These are phyloP conservation scores for Cordyceps fumosorosea DNA, from an alignment of 2,329 filamentous ascomycete genomes.

Conservation along the genomic window DNA sequence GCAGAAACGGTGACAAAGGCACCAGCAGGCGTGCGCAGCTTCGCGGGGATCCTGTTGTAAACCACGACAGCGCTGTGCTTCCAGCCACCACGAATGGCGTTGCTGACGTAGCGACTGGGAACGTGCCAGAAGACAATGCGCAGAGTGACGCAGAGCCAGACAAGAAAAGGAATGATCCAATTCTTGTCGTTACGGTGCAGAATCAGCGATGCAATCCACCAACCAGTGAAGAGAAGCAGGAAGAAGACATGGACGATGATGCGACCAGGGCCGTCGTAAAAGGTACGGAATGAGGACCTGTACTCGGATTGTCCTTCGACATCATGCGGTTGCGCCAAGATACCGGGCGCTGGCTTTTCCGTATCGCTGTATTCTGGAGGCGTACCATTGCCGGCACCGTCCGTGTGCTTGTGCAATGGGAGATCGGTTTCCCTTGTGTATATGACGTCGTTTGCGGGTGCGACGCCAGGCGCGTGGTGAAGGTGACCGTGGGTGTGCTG, in stretches of 20 bases:
- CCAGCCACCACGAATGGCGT: constrained; percentile 63
- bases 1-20: constrained; percentile 60
- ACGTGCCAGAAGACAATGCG: constrained; percentile 70
- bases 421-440: constrained; percentile 32
- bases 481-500: constrained; percentile 39
- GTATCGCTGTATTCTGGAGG: constrained; percentile 34
- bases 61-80: constrained; percentile 53
- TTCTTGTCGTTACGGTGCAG: constrained; percentile 66
- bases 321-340: constrained; percentile 23
- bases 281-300: constrained; percentile 21
- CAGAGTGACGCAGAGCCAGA: constrained; percentile 69
- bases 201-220: constrained; percentile 72
- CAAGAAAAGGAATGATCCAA: constrained; percentile 78
- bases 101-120: constrained; percentile 58
- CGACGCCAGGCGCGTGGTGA: constrained; percentile 33
- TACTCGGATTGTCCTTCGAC: constrained; percentile 18
- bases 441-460: constrained; percentile 34
- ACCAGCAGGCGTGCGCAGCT: constrained; percentile 55
- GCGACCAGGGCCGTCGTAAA: constrained; percentile 38
- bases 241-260: constrained; percentile 41
- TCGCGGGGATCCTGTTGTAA: constrained; percentile 58
- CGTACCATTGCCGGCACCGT: constrained; percentile 15
- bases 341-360: constrained; percentile 30
- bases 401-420: constrained; percentile 15
- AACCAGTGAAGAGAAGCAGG: constrained; percentile 43